Percentiles rank a stretch among this genome's conserved stretches.
phyloP scores from a whole-genome alignment of 2,329 filamentous ascomycete genomes.

The Fusarium sarcochroum region DNA sequence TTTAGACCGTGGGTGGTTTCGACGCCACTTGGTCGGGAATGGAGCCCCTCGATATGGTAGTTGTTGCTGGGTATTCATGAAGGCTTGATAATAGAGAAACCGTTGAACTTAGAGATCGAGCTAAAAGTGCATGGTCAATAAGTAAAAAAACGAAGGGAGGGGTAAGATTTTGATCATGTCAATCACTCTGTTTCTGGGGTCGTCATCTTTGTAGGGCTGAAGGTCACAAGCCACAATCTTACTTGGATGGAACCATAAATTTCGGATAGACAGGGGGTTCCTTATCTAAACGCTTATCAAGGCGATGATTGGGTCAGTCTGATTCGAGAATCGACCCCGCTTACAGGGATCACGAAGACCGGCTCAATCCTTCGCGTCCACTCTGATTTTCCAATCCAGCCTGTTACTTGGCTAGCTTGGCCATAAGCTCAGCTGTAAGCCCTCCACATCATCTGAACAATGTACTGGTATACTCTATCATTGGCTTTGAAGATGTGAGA shows the following conservation, averaged over 20 bases:
- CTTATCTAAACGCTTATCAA: conserved; percentile 11
- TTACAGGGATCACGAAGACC: background rate
- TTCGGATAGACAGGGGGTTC: background rate
- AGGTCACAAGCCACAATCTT: conserved; percentile 1
- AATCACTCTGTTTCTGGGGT: background rate
- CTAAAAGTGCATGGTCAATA: background rate
- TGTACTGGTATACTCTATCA: no score
- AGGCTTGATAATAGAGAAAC: background rate
- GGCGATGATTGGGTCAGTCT: background rate
- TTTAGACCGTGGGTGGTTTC: conserved; percentile 23
- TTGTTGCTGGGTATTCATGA: background rate
- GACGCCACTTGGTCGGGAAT: conserved; percentile 19
- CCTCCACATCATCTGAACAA: no score
- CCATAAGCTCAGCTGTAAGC: no score
- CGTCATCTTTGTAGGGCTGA: background rate
- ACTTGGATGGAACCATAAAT: background rate
- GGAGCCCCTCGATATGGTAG: conserved; percentile 2
- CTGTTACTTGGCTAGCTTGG: no score
- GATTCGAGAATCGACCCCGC: background rate
- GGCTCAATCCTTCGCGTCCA: background rate
- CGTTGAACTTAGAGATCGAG: background rate
- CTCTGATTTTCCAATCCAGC: no score
- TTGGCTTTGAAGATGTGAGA: no score
- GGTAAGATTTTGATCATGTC: background rate
- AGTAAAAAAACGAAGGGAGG: background rate